Conservation (phyloP, 2,329 filamentous ascomycete genomes). For the Sordariomycetes sp. region DNA sequence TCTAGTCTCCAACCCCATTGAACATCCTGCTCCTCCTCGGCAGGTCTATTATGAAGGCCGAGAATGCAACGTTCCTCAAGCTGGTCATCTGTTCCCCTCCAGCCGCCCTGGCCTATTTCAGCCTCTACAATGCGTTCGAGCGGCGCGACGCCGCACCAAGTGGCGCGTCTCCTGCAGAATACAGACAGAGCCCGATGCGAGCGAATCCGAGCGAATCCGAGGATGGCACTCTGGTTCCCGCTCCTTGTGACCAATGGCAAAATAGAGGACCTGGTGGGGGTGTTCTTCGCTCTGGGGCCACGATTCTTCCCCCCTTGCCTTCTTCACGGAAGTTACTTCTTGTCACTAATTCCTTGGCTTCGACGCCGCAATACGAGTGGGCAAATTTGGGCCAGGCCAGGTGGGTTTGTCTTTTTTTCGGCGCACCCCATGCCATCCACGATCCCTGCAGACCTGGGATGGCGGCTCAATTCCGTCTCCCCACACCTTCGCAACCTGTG, state of each 20-base stretch:
- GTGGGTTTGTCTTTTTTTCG: not conserved
- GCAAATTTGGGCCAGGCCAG: not conserved
- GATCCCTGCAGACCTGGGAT: not conserved
- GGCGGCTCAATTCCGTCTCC: not conserved
- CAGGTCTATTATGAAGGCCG: too few relatives aligned
- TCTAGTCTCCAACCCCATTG: too few relatives aligned
- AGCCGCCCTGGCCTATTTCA: too few relatives aligned
- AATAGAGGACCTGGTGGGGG: not conserved
- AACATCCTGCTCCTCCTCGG: too few relatives aligned
- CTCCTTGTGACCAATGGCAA: not conserved
- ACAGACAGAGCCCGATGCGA: not conserved
- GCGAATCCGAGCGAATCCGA: not conserved
- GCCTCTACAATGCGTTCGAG: too few relatives aligned
- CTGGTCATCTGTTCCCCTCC: too few relatives aligned
- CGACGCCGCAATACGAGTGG: not conserved
- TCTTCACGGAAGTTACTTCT: not conserved
- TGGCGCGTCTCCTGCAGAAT: not conserved
- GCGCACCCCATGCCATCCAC: not conserved
- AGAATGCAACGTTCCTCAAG: too few relatives aligned
- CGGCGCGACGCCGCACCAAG: not conserved
- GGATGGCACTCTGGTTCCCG: not conserved
- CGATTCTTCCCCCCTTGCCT: not conserved
- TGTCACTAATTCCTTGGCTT: not conserved
- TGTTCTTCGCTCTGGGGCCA: not conserved
- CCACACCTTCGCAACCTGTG: not conserved